Base-by-base conservation (phyloP, 257 asterid genomes). In the Primulina huaijiensis region DNA sequence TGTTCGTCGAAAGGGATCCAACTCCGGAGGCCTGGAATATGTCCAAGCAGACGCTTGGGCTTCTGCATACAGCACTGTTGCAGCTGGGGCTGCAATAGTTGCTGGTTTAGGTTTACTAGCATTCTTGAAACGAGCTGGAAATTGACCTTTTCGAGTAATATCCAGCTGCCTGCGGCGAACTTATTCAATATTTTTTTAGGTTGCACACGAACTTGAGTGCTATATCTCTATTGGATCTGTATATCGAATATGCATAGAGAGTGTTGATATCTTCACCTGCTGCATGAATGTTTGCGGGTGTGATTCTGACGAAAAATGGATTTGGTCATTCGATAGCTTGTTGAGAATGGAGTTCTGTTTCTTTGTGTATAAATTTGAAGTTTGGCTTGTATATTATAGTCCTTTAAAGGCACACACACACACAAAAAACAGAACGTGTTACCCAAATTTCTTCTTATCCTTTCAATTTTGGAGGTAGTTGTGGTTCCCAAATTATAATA, bases 71-170 rank as follows among this genome's bases (percentile, higher is more conserved):
- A 80, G 90, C 20, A 82, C 90, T 2, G 90, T 89, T 35, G 97
- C 96, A 50, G 96, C 97, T 57, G 99, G 97, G 29, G 95, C 97
- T 78, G 96, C 93, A 33, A 77, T 94, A 19, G 78, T 88, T 12
- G 97, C 97, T 27, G 90, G 89, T 61, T 71, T 94, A 79, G 90
- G 99, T 59, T 77, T 86, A 38, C 80, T 81, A 20, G 94, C 97
- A 30, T 86, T 81, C 76, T 79, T 91, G 77, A 91, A 83, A 75
- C 81, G 92, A 77, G 52, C 86, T 1, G 72, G 77, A 60, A 79
- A 78, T 71, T 86, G 56, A 84, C 0, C 10, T 34, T 52, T 5
- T 43, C 19, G 7, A 30, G 34, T 37, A 16, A 40, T 31, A 27
- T 65, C 62, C 68, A 43, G 68, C 60, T 33, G 61, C 35, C 38